Evolutionary conservation across 129 eudicot genomes (phyloP).

Genomic region (Chrysanthemum lavandulifolium): DNA sequence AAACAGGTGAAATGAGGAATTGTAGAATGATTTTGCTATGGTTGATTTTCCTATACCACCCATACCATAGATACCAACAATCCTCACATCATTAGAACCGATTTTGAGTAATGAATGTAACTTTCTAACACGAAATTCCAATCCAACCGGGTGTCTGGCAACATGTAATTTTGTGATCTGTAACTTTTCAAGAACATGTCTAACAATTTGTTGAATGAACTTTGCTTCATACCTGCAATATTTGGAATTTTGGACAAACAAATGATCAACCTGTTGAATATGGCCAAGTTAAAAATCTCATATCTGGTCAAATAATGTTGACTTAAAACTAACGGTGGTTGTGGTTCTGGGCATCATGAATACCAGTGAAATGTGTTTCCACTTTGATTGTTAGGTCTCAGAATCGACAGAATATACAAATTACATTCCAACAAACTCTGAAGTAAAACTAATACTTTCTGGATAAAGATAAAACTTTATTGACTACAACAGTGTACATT

Average conservation of each 20-base stretch:
- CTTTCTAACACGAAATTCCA: constrained; percentile 15
- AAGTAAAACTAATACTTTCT: too few species aligned
- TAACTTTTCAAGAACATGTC: constrained; percentile 17
- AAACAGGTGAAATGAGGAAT: constrained; percentile 5
- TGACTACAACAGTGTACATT: too few species aligned
- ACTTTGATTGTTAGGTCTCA: too few species aligned
- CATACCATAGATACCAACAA: constrained; percentile 26
- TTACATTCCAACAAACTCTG: too few species aligned
- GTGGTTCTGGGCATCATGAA: too few species aligned
- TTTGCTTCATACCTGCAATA: constrained; percentile 29
- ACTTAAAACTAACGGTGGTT: too few species aligned
- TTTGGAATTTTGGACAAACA: neutral
- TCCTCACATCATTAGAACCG: constrained; percentile 21
- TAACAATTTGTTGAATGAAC: constrained; percentile 26
- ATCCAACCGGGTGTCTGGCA: constrained; percentile 23
- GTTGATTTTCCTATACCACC: constrained; percentile 28
- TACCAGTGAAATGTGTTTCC: too few species aligned
- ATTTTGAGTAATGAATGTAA: neutral
- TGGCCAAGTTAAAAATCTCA: neutral
- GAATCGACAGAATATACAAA: too few species aligned
- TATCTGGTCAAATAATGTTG: neutral
- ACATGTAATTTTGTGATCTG: constrained; percentile 10
- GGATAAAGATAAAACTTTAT: too few species aligned
- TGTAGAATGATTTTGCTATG: constrained; percentile 20
- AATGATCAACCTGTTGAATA: neutral